Evolutionary conservation across 2,329 filamentous ascomycete genomes (phyloP).

Genomic region (Hyphodiscus sp.): DNA sequence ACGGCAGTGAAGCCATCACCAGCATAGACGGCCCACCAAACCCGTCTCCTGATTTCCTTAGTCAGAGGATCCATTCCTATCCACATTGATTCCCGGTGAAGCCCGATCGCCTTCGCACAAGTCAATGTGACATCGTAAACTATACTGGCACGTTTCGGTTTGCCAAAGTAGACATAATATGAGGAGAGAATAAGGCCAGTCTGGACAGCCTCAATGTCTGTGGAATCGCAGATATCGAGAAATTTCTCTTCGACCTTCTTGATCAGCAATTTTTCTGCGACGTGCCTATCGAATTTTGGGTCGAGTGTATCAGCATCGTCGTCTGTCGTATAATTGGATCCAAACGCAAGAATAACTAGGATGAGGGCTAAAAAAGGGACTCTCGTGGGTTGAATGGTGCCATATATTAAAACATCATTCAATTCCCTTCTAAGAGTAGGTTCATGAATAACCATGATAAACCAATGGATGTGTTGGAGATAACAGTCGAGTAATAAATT

Average conservation of each 20-base stretch:
- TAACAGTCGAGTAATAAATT: too few species aligned
- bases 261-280: not conserved
- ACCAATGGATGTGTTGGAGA: too few species aligned
- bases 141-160: not conserved
- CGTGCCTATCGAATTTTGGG: too few species aligned
- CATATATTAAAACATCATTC: too few species aligned
- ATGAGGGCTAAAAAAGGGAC: too few species aligned
- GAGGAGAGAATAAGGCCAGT: not conserved
- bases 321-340: too few species aligned
- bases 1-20: not conserved
- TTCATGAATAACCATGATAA: too few species aligned
- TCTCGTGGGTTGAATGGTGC: too few species aligned
- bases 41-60: not conserved
- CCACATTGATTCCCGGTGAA: not conserved
- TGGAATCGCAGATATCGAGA: not conserved
- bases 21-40: not conserved
- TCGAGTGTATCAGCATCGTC: too few species aligned
- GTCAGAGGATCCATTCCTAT: not conserved
- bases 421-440: too few species aligned
- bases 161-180: not conserved
- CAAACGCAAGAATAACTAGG: too few species aligned
- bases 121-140: not conserved
- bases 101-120: not conserved
- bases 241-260: not conserved
- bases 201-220: not conserved